Base-by-base conservation (phyloP, 805 yeast genomes). In the Kazachstania africana region DNA sequence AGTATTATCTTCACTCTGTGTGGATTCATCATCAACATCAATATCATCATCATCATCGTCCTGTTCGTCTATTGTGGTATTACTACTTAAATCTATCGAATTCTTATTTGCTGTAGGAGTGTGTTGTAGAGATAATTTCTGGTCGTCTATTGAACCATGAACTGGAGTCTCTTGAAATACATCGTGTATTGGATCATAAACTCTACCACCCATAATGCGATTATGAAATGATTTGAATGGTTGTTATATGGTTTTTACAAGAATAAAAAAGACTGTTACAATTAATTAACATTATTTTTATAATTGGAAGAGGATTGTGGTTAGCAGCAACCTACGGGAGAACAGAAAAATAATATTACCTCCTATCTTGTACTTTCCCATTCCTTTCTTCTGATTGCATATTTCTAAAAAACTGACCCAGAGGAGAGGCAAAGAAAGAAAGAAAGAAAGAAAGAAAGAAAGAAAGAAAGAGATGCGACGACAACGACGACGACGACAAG, bases 161-260 rank as follows among this genome's bases (percentile, higher is more conserved):
- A 8, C 34, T 16, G 32, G 28, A 16, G 36, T 36, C 12, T 41
- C 46, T 31, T 52, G 57, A 30, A 52, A 54, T 12, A 49, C 51
- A 34, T 55, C 60, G 26, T 55, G 60, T 5, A 55, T 53, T 2
- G 60, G 60, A 33, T 55, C 60, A 28, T 55, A 55, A 9, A 51
- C 59, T 36, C 54, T 44, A 25, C 47, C 52, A 8, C 45, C 53
- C 57, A 54, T 52, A 12, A 4, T 19, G 26, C 8, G 12, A 13
- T 5, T n/a, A n/a, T n/a, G n/a, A n/a, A n/a, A 20, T 8, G 8
- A 20, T 20, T 20, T 20, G 23, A 27, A 9, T 16, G 26, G n/a
- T 21, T 10, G 12, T 2, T 24, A 5, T 8, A 16, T 29, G 8
- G 16, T n/a, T 8, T 9, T n/a, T n/a, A n/a, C n/a, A n/a, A n/a